Evolutionary conservation across 208 protist species (phyloP).

Genomic region (Leishmania major): DNA sequence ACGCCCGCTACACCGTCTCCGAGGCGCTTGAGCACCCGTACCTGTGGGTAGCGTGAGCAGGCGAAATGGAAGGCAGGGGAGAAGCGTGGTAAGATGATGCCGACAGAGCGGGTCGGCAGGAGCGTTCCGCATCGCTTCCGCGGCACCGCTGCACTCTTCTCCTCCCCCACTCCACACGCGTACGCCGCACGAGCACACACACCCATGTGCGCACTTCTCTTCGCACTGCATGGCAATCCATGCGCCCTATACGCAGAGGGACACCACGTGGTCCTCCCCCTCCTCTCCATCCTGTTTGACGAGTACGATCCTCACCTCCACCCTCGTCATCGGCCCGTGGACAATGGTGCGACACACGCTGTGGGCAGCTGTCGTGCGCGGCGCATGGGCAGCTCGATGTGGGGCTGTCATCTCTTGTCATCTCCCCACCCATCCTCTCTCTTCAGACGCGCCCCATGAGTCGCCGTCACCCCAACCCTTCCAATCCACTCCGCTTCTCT

Average conservation of each 20-base stretch:
- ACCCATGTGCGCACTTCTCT: neutral
- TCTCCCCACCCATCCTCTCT: neutral
- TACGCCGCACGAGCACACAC: neutral
- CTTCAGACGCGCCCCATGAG: no score
- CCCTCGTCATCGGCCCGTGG: neutral
- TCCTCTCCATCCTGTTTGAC: neutral
- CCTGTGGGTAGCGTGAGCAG: constrained; percentile 18
- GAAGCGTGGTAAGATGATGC: neutral
- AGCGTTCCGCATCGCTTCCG: neutral
- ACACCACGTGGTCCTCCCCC: neutral
- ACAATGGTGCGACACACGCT: neutral
- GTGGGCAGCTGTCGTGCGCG: neutral
- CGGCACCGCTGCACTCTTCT: neutral
- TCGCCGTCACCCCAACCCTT: neutral
- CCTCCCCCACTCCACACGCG: neutral
- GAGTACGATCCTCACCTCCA: neutral
- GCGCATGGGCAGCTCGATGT: neutral
- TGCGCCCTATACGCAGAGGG: neutral
- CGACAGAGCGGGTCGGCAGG: neutral
- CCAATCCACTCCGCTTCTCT: neutral
- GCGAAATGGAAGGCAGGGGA: neutral
- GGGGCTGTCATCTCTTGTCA: neutral
- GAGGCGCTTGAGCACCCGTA: constrained; percentile 79
- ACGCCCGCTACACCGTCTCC: constrained; percentile 47
- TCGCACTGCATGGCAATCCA: no score